A percentile compares a stretch with the other conserved stretches of the same genome.
Conservation (phyloP, 176 grass and related monocot species). For the Saccharum officinarum region DNA sequence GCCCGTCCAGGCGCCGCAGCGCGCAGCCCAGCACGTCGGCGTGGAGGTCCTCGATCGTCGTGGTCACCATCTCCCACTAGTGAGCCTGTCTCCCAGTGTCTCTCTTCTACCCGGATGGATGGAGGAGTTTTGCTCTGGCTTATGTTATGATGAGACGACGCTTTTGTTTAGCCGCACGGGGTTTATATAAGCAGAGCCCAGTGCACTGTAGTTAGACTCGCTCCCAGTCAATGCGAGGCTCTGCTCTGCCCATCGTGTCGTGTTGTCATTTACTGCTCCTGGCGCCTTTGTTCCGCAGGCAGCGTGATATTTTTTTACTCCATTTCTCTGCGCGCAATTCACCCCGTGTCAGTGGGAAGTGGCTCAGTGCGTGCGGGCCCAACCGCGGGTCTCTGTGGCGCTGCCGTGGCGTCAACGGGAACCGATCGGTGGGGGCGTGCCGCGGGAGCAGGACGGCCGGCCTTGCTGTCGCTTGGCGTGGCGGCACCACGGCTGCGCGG, state of each 20-base stretch:
- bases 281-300: not conserved
- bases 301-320: not conserved
- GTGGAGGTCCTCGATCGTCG: conserved; percentile 62
- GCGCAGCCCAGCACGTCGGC: conserved; percentile 57
- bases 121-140: not conserved
- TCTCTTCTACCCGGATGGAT: not conserved
- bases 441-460: not conserved
- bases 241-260: not conserved
- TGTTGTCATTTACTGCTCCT: not conserved
- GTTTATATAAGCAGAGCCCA: not conserved
- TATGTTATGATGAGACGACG: not conserved
- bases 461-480: not conserved
- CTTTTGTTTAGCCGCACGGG: conserved; percentile 21
- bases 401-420: conserved; percentile 10
- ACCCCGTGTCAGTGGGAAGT: not conserved
- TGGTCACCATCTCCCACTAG: not conserved
- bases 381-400: not conserved
- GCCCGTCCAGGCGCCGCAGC: conserved; percentile 60
- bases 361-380: not conserved
- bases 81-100: not conserved
- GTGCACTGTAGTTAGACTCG: not conserved
- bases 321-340: not conserved
- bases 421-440: not conserved
- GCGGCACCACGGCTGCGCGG: not conserved
- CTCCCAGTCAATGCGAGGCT: conserved; percentile 2